These are phyloP conservation scores for Epichloe aotearoae DNA, from an alignment of 2,329 filamentous ascomycete genomes.

Conservation along the genomic window DNA sequence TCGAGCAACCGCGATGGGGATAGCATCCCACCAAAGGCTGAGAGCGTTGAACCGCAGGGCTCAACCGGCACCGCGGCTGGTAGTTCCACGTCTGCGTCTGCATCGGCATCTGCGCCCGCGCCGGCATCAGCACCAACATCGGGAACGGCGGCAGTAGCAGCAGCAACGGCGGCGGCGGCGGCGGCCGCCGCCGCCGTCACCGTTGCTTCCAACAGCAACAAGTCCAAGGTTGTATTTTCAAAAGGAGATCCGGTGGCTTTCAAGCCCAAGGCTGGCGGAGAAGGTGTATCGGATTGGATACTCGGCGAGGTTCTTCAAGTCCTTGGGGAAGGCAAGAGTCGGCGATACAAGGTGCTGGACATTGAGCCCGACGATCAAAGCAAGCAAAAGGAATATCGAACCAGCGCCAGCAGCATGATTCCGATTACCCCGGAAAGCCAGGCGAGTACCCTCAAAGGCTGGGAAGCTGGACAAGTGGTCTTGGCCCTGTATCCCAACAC, in stretches of 20 bases:
- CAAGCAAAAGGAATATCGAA: conserved; percentile 55
- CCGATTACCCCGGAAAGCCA: conserved; percentile 49
- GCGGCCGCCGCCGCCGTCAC: neutral
- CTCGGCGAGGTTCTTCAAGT: conserved; percentile 67
- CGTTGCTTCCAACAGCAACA: conserved; percentile 13
- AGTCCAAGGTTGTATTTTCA: conserved; percentile 42
- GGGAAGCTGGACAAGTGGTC: conserved; percentile 57
- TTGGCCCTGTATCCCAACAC: conserved; percentile 72
- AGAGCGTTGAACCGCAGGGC: conserved; percentile 42
- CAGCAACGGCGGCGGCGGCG: neutral
- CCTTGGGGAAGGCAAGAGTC: conserved; percentile 61
- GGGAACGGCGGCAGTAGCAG: neutral
- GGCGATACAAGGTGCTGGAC: conserved; percentile 69
- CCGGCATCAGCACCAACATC: neutral
- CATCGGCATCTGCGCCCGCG: neutral
- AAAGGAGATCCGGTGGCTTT: conserved; percentile 55
- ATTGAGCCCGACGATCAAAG: conserved; percentile 60
- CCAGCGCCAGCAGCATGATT: conserved; percentile 63
- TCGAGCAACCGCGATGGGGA: conserved; percentile 31
- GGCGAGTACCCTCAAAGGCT: conserved; percentile 39
- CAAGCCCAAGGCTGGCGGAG: conserved; percentile 41
- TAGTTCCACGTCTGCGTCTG: neutral
- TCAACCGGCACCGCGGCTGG: conserved; percentile 10
- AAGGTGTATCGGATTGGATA: conserved; percentile 49
- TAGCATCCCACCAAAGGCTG: conserved; percentile 41